phyloP scores from a whole-genome alignment of 192 early-diverging fungal species.

The Mortierella claussenii region DNA sequence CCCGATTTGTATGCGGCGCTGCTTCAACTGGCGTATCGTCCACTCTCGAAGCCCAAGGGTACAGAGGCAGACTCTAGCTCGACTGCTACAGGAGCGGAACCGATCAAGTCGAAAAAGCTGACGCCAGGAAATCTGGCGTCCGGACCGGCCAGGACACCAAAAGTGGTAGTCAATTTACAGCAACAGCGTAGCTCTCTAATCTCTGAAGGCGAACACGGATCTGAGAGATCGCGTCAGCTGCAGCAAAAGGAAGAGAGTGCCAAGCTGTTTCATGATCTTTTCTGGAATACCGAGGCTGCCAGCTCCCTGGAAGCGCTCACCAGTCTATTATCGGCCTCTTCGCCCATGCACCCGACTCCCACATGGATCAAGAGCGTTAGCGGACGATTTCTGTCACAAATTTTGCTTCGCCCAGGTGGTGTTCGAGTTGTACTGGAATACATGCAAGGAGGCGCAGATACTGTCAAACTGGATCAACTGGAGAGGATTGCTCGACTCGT shows the following conservation, averaged over 20 bases:
- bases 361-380: conserved; percentile 75
- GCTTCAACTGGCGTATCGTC: conserved; percentile 76
- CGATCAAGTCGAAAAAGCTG: conserved; percentile 2
- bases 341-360: conserved; percentile 59
- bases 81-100: background rate
- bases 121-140: conserved; percentile 13
- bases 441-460: conserved; percentile 65
- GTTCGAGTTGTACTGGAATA: conserved; percentile 73
- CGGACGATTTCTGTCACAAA: conserved; percentile 73
- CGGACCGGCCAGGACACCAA: background rate
- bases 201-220: background rate
- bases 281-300: conserved; percentile 61
- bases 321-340: conserved; percentile 65
- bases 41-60: conserved; percentile 52
- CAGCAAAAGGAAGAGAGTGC: conserved; percentile 55
- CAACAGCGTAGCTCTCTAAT: background rate
- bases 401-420: conserved; percentile 72
- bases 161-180: background rate
- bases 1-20: conserved; percentile 74
- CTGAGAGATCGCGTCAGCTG: background rate
- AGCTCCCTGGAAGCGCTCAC: conserved; percentile 75
- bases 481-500: conserved; percentile 69
- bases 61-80: too few species aligned
- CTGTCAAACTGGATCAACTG: conserved; percentile 63
- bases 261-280: conserved; percentile 36